Conservation (phyloP, 805 yeast species). For the Grigorovia humatica region DNA sequence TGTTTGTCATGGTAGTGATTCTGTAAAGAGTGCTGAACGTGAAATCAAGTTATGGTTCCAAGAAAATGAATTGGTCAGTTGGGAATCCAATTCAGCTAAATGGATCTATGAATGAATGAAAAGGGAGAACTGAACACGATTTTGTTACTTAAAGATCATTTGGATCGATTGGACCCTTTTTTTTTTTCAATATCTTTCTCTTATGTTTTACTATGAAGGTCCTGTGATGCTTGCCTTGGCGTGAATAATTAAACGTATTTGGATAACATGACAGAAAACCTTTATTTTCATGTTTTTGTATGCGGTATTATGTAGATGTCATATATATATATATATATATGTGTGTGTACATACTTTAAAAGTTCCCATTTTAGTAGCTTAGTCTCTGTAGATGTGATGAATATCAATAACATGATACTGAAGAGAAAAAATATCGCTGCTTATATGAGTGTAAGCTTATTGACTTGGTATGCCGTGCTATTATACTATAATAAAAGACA, state of each 20-base stretch:
- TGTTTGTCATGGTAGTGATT: constrained; percentile 98
- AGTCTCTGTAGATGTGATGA: neutral
- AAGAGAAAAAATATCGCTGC: neutral
- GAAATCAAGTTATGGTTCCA: constrained; percentile 98
- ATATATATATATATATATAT: neutral
- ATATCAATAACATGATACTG: neutral
- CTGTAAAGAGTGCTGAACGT: constrained; percentile 93
- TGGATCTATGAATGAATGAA: constrained; percentile 98
- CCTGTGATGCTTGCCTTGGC: neutral
- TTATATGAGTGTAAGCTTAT: neutral
- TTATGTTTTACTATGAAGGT: neutral
- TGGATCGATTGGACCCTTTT: neutral
- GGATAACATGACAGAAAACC: no score
- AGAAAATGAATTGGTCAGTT: constrained; percentile 87
- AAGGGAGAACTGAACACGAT: neutral
- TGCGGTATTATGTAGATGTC: neutral
- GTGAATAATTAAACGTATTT: no score
- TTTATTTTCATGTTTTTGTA: no score
- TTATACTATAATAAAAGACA: constrained; percentile 2
- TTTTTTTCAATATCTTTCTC: neutral
- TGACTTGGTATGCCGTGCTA: neutral
- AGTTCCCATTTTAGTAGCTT: no score
- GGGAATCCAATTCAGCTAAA: constrained; percentile 72
- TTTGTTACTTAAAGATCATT: neutral
- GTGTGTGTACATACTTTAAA: neutral